Percentiles rank a stretch among this genome's conserved stretches.
Conservation (phyloP, 2,329 filamentous ascomycete genomes). For the Aspergillus oerlinghausenensis region DNA sequence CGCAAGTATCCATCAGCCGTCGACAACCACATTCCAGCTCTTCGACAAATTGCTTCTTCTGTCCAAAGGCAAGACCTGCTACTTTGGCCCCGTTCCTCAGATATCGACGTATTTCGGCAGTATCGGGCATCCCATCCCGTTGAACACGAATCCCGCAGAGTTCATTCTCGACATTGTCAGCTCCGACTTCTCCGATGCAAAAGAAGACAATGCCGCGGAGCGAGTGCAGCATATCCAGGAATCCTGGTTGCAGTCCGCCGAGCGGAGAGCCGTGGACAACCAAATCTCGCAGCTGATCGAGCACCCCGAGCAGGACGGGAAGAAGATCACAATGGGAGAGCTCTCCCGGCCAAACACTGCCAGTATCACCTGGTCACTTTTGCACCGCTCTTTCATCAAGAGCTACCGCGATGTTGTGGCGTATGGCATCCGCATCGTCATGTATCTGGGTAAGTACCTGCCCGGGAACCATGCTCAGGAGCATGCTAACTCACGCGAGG, state of each 20-base stretch:
- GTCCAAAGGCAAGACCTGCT: constrained; percentile 65
- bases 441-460: constrained; percentile 61
- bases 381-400: constrained; percentile 79
- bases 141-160: constrained; percentile 74
- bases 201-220: constrained; percentile 39
- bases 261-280: constrained; percentile 29
- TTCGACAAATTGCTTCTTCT: constrained; percentile 77
- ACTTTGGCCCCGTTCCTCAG: constrained; percentile 60
- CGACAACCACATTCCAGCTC: constrained; percentile 69
- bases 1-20: constrained; percentile 81
- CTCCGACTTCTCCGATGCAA: constrained; percentile 62
- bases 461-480: neutral
- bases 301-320: constrained; percentile 23
- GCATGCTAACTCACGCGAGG: constrained; percentile 34
- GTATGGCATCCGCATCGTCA: constrained; percentile 75
- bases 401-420: constrained; percentile 78
- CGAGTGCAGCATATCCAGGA: constrained; percentile 52
- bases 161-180: constrained; percentile 75
- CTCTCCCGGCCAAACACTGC: constrained; percentile 41
- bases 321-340: constrained; percentile 14
- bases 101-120: constrained; percentile 61
- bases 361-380: constrained; percentile 57
- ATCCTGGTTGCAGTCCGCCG: constrained; percentile 51
- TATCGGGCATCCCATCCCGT: constrained; percentile 59
- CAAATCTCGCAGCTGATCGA: constrained; percentile 20